These are phyloP conservation scores for Fusarium transvaalense DNA, from an alignment of 2,329 filamentous ascomycete species.

Conservation along the genomic window DNA sequence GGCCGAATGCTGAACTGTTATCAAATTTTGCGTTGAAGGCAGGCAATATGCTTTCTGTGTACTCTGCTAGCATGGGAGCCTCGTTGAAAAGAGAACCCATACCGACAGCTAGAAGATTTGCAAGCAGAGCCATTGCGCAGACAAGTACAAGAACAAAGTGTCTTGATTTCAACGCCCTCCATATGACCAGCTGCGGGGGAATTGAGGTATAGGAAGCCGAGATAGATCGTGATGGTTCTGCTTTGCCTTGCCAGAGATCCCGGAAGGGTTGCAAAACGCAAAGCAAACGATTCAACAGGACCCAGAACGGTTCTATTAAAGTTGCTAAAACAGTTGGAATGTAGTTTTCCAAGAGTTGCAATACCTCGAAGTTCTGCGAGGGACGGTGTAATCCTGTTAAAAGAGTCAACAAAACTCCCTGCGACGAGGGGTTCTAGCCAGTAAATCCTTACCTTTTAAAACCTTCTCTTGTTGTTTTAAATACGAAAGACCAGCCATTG, in stretches of 20 bases:
- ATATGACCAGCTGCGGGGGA: constrained; percentile 65
- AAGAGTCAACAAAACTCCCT: too few species aligned
- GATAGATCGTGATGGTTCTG: constrained; percentile 55
- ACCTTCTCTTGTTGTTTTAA: constrained; percentile 42
- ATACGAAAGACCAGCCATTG: constrained; percentile 36
- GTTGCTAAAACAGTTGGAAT: constrained; percentile 68
- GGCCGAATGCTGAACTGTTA: constrained; percentile 27
- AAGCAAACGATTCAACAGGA: constrained; percentile 64
- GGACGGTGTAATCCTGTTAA: constrained; percentile 43
- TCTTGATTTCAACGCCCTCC: constrained; percentile 57
- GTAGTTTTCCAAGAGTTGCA: constrained; percentile 60
- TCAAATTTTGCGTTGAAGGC: constrained; percentile 35
- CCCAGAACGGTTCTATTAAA: constrained; percentile 68
- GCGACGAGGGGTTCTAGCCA: too few species aligned
- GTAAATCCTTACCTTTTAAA: constrained; percentile 43
- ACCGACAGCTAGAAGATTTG: constrained; percentile 66
- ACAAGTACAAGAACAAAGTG: constrained; percentile 63
- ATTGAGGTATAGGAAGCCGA: constrained; percentile 63
- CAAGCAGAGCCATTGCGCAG: constrained; percentile 61
- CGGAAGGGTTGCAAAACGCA: constrained; percentile 68
- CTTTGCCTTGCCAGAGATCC: constrained; percentile 58
- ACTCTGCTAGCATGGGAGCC: neutral
- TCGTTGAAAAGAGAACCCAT: constrained; percentile 65
- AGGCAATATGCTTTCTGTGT: constrained; percentile 32
- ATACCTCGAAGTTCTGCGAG: constrained; percentile 50